These are phyloP conservation scores for Geotrichum fermentans DNA, from an alignment of 1,139 yeast species.

Conservation along the genomic window DNA sequence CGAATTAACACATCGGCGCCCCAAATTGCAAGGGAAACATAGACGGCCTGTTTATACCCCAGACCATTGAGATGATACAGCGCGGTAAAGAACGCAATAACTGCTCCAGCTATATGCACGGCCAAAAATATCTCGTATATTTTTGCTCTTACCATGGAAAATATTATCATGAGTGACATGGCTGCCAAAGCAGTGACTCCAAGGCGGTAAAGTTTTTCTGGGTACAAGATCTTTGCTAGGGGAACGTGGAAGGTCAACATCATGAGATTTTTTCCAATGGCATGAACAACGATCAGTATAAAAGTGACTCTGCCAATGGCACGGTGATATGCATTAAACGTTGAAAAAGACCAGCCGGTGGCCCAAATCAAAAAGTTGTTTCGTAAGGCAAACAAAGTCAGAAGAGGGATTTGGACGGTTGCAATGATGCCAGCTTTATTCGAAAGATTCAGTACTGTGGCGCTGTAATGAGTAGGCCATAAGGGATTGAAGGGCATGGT, in stretches of 20 bases:
- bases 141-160: slow-evolving; percentile 48
- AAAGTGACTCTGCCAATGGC: slow-evolving; percentile 54
- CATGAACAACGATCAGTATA: slow-evolving; percentile 43
- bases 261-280: slow-evolving; percentile 36
- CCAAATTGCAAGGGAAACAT: slow-evolving; percentile 42
- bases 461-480: slow-evolving; percentile 40
- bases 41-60: slow-evolving; percentile 46
- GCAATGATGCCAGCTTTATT: slow-evolving; percentile 60
- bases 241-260: slow-evolving; percentile 19
- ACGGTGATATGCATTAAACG: slow-evolving; percentile 55
- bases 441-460: slow-evolving; percentile 46
- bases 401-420: slow-evolving; percentile 52
- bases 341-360: slow-evolving; percentile 60
- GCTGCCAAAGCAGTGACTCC: slow-evolving; percentile 55
- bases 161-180: slow-evolving; percentile 45
- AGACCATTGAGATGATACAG: slow-evolving; percentile 47
- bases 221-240: slow-evolving; percentile 31
- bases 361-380: slow-evolving; percentile 53
- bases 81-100: slow-evolving; percentile 44
- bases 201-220: slow-evolving; percentile 41
- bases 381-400: slow-evolving; percentile 57
- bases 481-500: slow-evolving; percentile 41
- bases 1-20: slow-evolving; percentile 42
- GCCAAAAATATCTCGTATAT: slow-evolving; percentile 47
- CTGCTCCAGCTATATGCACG: slow-evolving; percentile 43